phyloP scores from a whole-genome alignment of 352 stramenopile genomes.

The Bremia lactucae region DNA sequence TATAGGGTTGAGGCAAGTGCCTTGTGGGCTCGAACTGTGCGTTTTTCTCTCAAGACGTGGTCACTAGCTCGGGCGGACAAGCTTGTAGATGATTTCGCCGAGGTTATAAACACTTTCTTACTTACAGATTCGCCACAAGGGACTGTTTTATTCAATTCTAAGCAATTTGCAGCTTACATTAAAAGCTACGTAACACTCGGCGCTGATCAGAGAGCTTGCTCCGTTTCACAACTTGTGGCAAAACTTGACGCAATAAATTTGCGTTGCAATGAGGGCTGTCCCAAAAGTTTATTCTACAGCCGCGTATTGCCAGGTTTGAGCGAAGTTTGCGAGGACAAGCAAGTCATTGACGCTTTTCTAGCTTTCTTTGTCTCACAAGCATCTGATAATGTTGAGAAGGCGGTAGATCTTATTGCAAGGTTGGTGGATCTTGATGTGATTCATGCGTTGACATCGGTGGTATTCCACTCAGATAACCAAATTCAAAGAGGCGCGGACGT shows the following conservation, averaged over 20 bases:
- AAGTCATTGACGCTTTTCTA: constrained; percentile 21
- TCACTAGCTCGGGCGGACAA: constrained; percentile 14
- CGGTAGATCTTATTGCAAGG: constrained; percentile 27
- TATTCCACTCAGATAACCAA: constrained; percentile 41
- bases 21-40: constrained; percentile 37
- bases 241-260: constrained; percentile 47
- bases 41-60: constrained; percentile 34
- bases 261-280: constrained; percentile 16
- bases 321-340: constrained; percentile 49
- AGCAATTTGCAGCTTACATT: constrained; percentile 37
- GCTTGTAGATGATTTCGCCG: constrained; percentile 41
- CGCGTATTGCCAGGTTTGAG: constrained; percentile 42
- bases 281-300: constrained; percentile 27
- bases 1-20: constrained; percentile 36
- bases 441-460: constrained; percentile 61
- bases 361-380: constrained; percentile 32
- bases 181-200: constrained; percentile 42
- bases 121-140: constrained; percentile 18
- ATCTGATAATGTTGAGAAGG: constrained; percentile 11
- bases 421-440: constrained; percentile 63
- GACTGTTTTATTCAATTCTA: constrained; percentile 30
- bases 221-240: constrained; percentile 27
- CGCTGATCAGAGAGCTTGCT: constrained; percentile 18
- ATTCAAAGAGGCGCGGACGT: constrained; percentile 10
- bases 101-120: constrained; percentile 40